Base-by-base conservation (phyloP, 1,284 basidiomycete genomes). In the Cerioporus squamosus region DNA sequence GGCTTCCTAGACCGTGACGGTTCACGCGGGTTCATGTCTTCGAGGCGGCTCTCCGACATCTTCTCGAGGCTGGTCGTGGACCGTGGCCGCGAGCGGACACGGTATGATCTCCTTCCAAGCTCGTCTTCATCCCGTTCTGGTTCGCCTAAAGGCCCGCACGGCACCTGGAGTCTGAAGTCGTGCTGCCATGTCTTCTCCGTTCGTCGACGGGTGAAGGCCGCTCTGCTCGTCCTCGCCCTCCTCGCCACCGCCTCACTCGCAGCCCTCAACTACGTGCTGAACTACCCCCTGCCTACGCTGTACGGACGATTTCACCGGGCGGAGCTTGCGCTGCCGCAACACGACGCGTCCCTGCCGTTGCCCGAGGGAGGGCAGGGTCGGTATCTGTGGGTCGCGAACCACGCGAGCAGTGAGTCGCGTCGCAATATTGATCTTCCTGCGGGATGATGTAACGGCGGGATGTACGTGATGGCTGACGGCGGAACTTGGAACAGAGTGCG, bases 331-430 rank as follows among this genome's bases (percentile, higher is more conserved):
- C 64, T 85, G 0, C 78, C 81, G 0, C 81, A 83, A 46, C 77
- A 82, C 61, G 66, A 79, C 53, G 68, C 74, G 0, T 68, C 69
- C 10, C 59, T 75, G 4, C 74, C 77, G 0, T 71, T 67, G 18
- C 76, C 77, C 3, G 79, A 81, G 50, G 81, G 78, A 0, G 67
- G 68, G 5, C 64, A 75, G 17, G 77, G 75, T 1, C 78, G 76
- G 49, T 85, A 78, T 62, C 63, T 85, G 17, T 82, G 74, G 70
- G 72, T 74, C 31, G 72, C 78, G 1, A 83, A 83, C 48, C 81
- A 85, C 63, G 78, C 76, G 18, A 68, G 65, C 0, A 66, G 79
- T 80, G 52, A 59, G 75, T 63, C 3, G 12, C 15, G 26, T 22
- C 20, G 24, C 9, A 29, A 12, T 9, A 31, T 18, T 33, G 39